Evolutionary conservation across 371 early-diverging fungal species (phyloP).

Genomic region (Capniomyces stellatus): DNA sequence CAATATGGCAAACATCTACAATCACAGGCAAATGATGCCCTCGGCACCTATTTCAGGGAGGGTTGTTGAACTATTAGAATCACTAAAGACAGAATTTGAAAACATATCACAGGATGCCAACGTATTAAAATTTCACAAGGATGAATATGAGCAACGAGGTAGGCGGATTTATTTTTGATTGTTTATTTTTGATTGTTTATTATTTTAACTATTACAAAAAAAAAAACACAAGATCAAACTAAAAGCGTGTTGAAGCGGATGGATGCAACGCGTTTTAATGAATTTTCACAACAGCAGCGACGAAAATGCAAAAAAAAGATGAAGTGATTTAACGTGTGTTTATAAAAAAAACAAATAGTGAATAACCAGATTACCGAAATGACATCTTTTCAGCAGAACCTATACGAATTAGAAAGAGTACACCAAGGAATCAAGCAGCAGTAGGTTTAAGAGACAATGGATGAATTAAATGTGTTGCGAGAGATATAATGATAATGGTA

Average conservation of each 20-base stretch:
- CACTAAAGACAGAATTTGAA: constrained; percentile 66
- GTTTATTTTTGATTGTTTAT: no score
- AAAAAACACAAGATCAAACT: no score
- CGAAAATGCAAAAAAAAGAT: neutral
- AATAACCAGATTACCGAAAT: constrained; percentile 60
- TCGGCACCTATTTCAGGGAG: constrained; percentile 34
- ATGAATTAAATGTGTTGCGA: no score
- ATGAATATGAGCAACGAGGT: constrained; percentile 81
- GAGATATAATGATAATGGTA: no score
- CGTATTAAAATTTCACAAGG: constrained; percentile 52
- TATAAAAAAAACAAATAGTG: constrained; percentile 20
- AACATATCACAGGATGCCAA: constrained; percentile 53
- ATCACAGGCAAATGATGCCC: constrained; percentile 66
- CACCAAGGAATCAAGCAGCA: constrained; percentile 59
- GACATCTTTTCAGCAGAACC: constrained; percentile 45
- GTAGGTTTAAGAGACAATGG: no score
- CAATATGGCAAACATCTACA: constrained; percentile 51
- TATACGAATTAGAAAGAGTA: constrained; percentile 58
- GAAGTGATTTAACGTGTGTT: neutral
- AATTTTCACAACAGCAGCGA: no score
- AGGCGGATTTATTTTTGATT: constrained; percentile 15
- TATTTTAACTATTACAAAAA: no score
- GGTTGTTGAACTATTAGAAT: constrained; percentile 64
- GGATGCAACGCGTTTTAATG: no score
- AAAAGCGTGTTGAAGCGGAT: no score